Evolutionary conservation across 139 green algal genomes (phyloP).

Genomic region (Tetradesmus lagerheimii): DNA sequence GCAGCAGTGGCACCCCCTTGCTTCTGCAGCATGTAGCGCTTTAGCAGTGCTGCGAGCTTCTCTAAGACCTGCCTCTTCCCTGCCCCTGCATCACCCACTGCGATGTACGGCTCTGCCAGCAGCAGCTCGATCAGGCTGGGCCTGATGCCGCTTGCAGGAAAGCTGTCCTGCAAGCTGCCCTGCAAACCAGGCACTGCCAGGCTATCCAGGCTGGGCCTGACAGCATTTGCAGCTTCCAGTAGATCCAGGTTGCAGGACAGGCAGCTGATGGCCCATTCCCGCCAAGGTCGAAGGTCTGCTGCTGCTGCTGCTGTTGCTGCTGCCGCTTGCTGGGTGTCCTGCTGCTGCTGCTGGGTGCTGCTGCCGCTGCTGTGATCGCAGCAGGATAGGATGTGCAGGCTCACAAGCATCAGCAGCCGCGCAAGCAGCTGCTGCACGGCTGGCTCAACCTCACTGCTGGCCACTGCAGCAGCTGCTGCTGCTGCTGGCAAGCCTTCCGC

Average conservation of each 20-base stretch:
- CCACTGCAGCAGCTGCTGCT: not conserved
- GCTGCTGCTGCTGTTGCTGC: not conserved
- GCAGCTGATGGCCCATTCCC: not conserved
- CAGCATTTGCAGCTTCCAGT: constrained; percentile 1
- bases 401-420: constrained; percentile 5
- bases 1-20: not conserved
- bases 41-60: constrained; percentile 13
- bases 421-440: constrained; percentile 3
- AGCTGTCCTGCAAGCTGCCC: not conserved
- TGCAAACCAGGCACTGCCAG: not conserved
- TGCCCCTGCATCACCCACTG: not conserved
- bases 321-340: not conserved
- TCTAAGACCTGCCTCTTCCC: constrained; percentile 19
- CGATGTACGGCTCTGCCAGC: not conserved
- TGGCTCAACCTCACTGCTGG: not conserved
- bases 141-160: not conserved
- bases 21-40: not conserved
- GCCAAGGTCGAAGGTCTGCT: not conserved
- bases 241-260: not conserved
- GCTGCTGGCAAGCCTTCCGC: not conserved
- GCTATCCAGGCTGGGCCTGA: constrained; percentile 6
- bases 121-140: constrained; percentile 4
- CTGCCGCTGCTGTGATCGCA: constrained; percentile 2
- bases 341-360: not conserved
- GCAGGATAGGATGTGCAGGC: constrained; percentile 14